Evolutionary conservation across 108 stramenopile genomes (phyloP).

Genomic region (Nitzschia putrida): DNA sequence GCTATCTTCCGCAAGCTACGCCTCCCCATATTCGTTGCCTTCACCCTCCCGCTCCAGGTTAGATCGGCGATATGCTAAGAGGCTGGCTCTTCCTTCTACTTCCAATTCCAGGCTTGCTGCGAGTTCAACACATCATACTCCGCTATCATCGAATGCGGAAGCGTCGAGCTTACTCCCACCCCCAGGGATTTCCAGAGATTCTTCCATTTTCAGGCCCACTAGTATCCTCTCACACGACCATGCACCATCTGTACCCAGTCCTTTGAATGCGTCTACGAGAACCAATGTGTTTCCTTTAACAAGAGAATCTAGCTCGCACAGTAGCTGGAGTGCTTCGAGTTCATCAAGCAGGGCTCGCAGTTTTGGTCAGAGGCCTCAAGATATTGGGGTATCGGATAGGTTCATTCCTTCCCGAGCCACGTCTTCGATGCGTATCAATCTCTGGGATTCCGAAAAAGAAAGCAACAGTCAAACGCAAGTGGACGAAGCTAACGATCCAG

Average conservation of each 20-base stretch:
- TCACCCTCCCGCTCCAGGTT: conserved; percentile 55
- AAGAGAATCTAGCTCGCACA: conserved; percentile 5
- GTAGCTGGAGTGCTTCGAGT: conserved; percentile 18
- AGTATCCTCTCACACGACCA: conserved; percentile 30
- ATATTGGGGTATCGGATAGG: conserved; percentile 59
- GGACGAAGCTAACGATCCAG: conserved; percentile 4
- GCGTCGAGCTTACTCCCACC: conserved; percentile 23
- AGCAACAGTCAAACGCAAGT: background rate
- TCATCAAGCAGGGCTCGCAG: conserved; percentile 7
- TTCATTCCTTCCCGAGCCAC: conserved; percentile 81
- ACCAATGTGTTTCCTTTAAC: conserved; percentile 11
- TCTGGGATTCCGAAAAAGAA: conserved; percentile 43
- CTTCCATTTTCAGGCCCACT: conserved; percentile 52
- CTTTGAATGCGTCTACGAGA: conserved; percentile 8
- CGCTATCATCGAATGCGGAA: conserved; percentile 4
- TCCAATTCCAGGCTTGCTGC: background rate
- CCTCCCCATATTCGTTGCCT: conserved; percentile 29
- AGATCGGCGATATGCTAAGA: conserved; percentile 58
- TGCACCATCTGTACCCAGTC: conserved; percentile 2
- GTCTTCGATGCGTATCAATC: conserved; percentile 53
- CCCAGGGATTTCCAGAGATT: conserved; percentile 36
- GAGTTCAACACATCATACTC: conserved; percentile 5
- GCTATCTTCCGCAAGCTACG: background rate
- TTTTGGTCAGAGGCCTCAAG: conserved; percentile 6
- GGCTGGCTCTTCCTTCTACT: conserved; percentile 31